phyloP scores from a whole-genome alignment of 2,329 filamentous ascomycete species.

The Fusarium falciforme region DNA sequence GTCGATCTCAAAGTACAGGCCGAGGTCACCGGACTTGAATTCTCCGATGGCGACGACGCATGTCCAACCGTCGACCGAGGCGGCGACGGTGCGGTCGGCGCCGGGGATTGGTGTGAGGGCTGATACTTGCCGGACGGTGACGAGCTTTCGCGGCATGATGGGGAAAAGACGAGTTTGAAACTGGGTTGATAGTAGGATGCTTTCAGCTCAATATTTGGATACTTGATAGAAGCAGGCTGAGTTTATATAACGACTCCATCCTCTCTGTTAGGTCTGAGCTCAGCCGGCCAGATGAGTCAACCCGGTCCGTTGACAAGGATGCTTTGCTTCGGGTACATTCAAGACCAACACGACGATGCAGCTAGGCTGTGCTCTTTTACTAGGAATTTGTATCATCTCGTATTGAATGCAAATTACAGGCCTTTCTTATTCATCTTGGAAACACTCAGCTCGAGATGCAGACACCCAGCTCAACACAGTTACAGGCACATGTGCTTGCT shows the following conservation, averaged over 20 bases:
- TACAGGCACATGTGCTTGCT: neutral
- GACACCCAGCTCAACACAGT: neutral
- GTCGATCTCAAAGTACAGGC: conserved; percentile 41
- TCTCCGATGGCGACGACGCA: conserved; percentile 29
- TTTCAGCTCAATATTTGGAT: too few relatives aligned
- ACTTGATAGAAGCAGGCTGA: neutral
- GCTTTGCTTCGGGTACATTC: neutral
- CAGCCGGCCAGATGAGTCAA: conserved; percentile 27
- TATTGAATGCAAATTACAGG: neutral
- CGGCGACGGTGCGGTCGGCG: conserved; percentile 32
- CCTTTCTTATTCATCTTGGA: neutral
- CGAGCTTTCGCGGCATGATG: conserved; percentile 37
- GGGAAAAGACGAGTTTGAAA: neutral
- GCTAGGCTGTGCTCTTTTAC: neutral
- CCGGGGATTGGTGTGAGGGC: conserved; percentile 31
- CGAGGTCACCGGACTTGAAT: conserved; percentile 30
- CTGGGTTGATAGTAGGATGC: neutral
- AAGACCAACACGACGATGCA: neutral
- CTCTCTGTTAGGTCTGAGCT: neutral
- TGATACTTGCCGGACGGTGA: conserved; percentile 34
- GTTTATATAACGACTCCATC: neutral
- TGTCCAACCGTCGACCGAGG: conserved; percentile 38
- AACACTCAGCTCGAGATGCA: neutral
- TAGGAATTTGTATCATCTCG: neutral
- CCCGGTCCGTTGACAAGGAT: neutral